Percentiles rank a stretch among this genome's conserved stretches.
Conservation (phyloP, 2,329 filamentous ascomycete species). For the Diaporthe vaccinii region DNA sequence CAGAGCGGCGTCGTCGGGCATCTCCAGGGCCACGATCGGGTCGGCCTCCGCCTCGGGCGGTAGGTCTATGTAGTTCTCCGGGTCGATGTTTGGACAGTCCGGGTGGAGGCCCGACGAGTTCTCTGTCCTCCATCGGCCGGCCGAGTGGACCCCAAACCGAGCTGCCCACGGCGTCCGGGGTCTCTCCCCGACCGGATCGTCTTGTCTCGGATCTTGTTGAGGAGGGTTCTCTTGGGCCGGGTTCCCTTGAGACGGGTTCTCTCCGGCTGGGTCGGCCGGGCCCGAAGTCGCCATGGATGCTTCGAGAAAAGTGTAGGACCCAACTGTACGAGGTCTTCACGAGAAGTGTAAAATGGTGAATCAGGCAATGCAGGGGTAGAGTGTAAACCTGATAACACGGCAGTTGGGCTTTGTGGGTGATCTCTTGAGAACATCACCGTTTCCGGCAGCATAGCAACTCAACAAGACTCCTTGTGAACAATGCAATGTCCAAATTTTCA, state of each 20-base stretch:
- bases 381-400: background rate
- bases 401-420: too few relatives aligned
- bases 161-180: background rate
- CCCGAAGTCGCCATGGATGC: background rate
- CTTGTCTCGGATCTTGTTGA: background rate
- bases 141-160: background rate
- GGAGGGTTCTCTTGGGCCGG: background rate
- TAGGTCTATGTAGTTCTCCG: background rate
- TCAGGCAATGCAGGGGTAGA: too few relatives aligned
- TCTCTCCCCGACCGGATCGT: background rate
- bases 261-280: background rate
- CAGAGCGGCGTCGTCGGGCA: background rate
- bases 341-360: too few relatives aligned
- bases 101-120: background rate
- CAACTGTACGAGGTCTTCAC: background rate
- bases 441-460: background rate
- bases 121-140: background rate
- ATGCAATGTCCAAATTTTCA: rapidly evolving
- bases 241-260: too few relatives aligned
- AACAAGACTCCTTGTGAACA: background rate
- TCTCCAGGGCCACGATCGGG: background rate
- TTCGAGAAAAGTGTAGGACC: background rate
- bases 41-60: background rate
- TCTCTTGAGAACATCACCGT: background rate
- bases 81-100: background rate